Conservation (phyloP, 2,329 filamentous ascomycete species). For the Bipolaris zeicola region DNA sequence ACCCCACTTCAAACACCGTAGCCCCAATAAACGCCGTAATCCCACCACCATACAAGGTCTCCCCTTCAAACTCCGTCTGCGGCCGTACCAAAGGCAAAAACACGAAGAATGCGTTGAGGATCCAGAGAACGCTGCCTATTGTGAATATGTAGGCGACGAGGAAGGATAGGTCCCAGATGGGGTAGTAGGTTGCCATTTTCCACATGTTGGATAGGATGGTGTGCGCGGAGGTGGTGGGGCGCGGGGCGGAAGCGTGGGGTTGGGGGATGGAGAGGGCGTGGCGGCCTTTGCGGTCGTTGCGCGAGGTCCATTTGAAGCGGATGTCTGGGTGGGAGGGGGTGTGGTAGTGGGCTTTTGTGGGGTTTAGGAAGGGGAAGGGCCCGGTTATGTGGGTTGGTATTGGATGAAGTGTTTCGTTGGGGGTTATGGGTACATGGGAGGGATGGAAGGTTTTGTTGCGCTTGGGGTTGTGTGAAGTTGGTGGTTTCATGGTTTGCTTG, state of each 20-base stretch:
- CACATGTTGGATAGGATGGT: slow-evolving; percentile 48
- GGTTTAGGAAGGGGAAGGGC: slow-evolving; percentile 57
- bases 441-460: slow-evolving; percentile 39
- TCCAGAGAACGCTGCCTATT: slow-evolving; percentile 53
- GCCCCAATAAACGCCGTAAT: slow-evolving; percentile 70
- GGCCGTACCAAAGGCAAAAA: slow-evolving; percentile 65
- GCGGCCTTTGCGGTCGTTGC: slow-evolving; percentile 53
- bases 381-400: slow-evolving; percentile 41
- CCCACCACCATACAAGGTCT: slow-evolving; percentile 62
- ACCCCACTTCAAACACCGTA: slow-evolving; percentile 69
- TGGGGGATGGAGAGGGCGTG: slow-evolving; percentile 44
- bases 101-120: slow-evolving; percentile 66
- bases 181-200: slow-evolving; percentile 58
- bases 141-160: slow-evolving; percentile 62
- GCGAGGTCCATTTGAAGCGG: slow-evolving; percentile 48
- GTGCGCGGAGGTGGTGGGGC: slow-evolving; percentile 38
- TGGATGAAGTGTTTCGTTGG: slow-evolving; percentile 28
- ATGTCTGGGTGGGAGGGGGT: slow-evolving; percentile 41
- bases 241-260: slow-evolving; percentile 29
- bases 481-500: neutral
- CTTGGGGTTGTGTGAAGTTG: slow-evolving; percentile 2
- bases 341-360: slow-evolving; percentile 46
- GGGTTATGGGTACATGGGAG: slow-evolving; percentile 32
- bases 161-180: slow-evolving; percentile 64
- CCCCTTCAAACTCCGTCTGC: slow-evolving; percentile 59